phyloP scores from a whole-genome alignment of 1,284 basidiomycete species.

The Naganishia sp. region DNA sequence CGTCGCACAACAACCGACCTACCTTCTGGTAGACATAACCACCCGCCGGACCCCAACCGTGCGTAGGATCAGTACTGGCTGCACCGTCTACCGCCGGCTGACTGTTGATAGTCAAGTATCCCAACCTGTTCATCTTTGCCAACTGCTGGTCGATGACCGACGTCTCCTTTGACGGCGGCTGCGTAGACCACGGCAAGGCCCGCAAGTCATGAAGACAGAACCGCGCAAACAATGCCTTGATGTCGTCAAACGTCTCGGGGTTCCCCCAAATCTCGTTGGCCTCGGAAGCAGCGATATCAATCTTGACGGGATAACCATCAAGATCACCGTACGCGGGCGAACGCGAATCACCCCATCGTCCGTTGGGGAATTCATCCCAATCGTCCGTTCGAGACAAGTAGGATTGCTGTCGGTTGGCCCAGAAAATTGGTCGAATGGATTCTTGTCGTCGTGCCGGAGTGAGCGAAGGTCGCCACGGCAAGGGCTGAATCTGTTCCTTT shows the following conservation, averaged over 20 bases:
- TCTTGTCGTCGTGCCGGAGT: slow-evolving; percentile 84
- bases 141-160: slow-evolving; percentile 77
- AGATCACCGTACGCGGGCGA: slow-evolving; percentile 97
- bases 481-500: slow-evolving; percentile 80
- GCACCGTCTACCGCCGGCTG: slow-evolving; percentile 96
- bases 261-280: slow-evolving; percentile 77
- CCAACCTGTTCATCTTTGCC: slow-evolving; percentile 79
- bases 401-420: slow-evolving; percentile 86
- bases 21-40: slow-evolving; percentile 98
- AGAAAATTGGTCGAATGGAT: slow-evolving; percentile 84
- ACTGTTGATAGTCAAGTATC: slow-evolving; percentile 96
- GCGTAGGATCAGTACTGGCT: slow-evolving; percentile 76
- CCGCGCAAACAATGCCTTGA: slow-evolving; percentile 72
- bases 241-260: slow-evolving; percentile 62
- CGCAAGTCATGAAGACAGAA: slow-evolving; percentile 73
- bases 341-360: slow-evolving; percentile 94
- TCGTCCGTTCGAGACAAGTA: slow-evolving; percentile 90
- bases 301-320: slow-evolving; percentile 86
- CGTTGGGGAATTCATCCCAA: slow-evolving; percentile 99
- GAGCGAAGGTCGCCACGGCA: slow-evolving; percentile 92
- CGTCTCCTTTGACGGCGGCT: slow-evolving; percentile 81
- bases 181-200: slow-evolving; percentile 95
- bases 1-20: slow-evolving; percentile 34
- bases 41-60: slow-evolving; percentile 87
- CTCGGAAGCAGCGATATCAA: slow-evolving; percentile 69